A percentile compares a stretch with the other conserved stretches of the same genome.
These are phyloP conservation scores for Encephalitozoon cuniculi DNA, from an alignment of 371 early-diverging fungal species.

Conservation along the genomic window DNA sequence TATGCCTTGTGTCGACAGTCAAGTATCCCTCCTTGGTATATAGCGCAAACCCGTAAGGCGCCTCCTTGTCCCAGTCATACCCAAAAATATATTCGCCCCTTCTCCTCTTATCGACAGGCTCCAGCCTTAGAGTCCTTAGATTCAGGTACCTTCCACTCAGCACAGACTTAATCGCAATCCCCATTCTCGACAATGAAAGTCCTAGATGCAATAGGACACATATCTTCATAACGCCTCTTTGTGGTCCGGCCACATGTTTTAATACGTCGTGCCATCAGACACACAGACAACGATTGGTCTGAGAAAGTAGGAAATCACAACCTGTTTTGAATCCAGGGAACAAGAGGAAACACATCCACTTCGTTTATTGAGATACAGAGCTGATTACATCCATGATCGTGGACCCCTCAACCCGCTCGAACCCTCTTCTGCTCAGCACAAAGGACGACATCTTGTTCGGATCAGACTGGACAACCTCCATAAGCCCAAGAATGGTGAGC, in stretches of 20 bases:
- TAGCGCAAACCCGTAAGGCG: background rate
- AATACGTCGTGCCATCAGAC: background rate
- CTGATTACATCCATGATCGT: slow-evolving; percentile 2
- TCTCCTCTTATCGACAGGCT: background rate
- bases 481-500: slow-evolving; percentile 27
- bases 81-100: background rate
- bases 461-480: slow-evolving; percentile 46
- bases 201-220: background rate
- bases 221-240: background rate
- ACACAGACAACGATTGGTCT: background rate
- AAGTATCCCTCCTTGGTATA: background rate
- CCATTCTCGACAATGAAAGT: background rate
- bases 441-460: slow-evolving; percentile 32
- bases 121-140: background rate
- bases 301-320: background rate
- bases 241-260: background rate
- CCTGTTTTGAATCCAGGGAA: background rate
- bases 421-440: slow-evolving; percentile 26
- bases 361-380: slow-evolving; percentile 13
- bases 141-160: background rate
- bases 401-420: background rate
- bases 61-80: background rate
- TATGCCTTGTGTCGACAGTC: background rate
- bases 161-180: slow-evolving; percentile 1
- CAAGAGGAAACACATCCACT: background rate